Conservation (phyloP, 257 asterid genomes). For the Marsdenia floribunda region DNA sequence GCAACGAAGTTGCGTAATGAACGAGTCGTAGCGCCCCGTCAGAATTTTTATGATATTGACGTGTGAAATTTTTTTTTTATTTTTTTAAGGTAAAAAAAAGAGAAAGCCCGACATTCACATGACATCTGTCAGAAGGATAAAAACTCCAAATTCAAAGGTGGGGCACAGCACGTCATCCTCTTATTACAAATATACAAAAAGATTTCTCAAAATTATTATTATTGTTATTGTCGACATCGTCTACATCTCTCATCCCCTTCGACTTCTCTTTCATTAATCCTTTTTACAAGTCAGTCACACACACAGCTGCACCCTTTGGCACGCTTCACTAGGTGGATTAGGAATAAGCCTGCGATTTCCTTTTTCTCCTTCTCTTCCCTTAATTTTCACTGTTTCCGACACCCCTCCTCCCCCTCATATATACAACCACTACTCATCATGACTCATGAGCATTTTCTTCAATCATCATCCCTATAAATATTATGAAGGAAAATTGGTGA, state of each 20-base stretch:
- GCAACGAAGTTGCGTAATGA: constrained; percentile 24
- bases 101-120: constrained; percentile 35
- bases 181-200: neutral
- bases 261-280: neutral
- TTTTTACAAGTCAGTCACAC: neutral
- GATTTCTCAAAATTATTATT: neutral
- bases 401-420: neutral
- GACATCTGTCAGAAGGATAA: constrained; percentile 43
- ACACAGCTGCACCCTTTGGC: constrained; percentile 1
- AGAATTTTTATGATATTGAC: neutral
- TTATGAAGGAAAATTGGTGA: too few species aligned
- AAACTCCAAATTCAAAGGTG: constrained; percentile 26
- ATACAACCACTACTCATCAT: too few species aligned
- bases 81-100: too few species aligned
- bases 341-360: neutral
- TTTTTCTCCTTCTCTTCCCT: too few species aligned
- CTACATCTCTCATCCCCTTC: neutral
- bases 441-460: too few species aligned
- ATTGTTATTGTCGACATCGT: neutral
- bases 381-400: neutral
- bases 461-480: too few species aligned
- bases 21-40: constrained; percentile 9
- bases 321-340: constrained; percentile 13
- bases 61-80: neutral
- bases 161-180: neutral